Evolutionary conservation across 768 basidiomycete genomes (phyloP), one percentile per base, ranked within the genome.

Genomic region (Wakefieldia striispora): DNA sequence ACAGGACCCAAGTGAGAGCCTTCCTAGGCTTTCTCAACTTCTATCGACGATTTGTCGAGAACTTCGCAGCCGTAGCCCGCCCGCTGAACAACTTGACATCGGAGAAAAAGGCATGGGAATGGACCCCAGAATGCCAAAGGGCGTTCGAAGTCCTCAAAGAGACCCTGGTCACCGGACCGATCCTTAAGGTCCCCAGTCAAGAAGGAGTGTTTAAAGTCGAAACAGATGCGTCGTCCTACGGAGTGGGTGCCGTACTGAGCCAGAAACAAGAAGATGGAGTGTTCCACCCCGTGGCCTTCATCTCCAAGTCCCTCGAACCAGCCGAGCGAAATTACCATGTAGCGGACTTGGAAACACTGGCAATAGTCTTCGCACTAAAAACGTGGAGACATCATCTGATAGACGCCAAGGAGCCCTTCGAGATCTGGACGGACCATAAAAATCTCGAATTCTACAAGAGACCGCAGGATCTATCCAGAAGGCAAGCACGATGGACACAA

Each of bases 361-460:
- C 14, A 7, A 42, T 42, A 6, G 27, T 42, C 2, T 34, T 34
- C 19, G 31, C 31, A 14, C 43, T 43, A 6, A 43, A 43, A 21
- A 31, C 33, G 33, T 43, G 43, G 31, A 8, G 31, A 6, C 43
- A 43, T 5, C 33, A n/a, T n/a, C n/a, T n/a, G n/a, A n/a, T n/a
- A n/a, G n/a, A n/a, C n/a, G n/a, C n/a, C n/a, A n/a, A n/a, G 34
- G 26, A 26, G 26, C 26, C 9, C 4, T 17, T 54, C 9, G 57
- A 64, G 39, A 56, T 76, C 31, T 50, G 61, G 45, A 66, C 66
- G 0, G 63, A 75, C 44, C 68, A 74, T 6, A 67, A 71, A 40
- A 77, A 79, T 36, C 63, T 79, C 0, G 59, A 74, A 40, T 78
- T 74, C 54, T 79, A 78, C 57, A 51, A 52, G 36, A 64, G 52